phyloP scores from a whole-genome alignment of 2,329 filamentous ascomycete species.

The Talaromyces verruculosus region DNA sequence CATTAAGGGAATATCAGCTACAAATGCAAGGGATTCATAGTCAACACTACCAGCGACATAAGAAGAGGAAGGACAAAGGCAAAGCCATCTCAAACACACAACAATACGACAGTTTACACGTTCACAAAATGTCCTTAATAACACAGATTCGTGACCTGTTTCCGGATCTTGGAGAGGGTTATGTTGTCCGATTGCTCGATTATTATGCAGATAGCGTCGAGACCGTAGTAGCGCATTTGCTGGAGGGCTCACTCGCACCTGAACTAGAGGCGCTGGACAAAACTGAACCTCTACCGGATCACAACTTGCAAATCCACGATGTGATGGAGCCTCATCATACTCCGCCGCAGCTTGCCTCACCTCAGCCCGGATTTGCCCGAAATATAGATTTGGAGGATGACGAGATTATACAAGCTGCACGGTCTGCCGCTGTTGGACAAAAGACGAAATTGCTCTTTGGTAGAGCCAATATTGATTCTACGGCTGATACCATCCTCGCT shows the following conservation, averaged over 20 bases:
- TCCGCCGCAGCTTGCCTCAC: constrained; percentile 29
- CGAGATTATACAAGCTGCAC: constrained; percentile 69
- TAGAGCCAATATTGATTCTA: constrained; percentile 60
- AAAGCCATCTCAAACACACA: constrained; percentile 40
- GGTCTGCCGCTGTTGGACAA: constrained; percentile 50
- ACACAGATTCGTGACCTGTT: constrained; percentile 93
- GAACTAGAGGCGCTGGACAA: constrained; percentile 66
- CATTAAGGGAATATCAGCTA: constrained; percentile 41
- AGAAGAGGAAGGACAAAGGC: constrained; percentile 40
- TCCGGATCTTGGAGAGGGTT: constrained; percentile 79
- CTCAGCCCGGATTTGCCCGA: constrained; percentile 45
- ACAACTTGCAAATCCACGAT: constrained; percentile 48
- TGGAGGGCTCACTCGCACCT: constrained; percentile 72
- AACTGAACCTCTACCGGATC: constrained; percentile 52
- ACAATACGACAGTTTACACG: constrained; percentile 58
- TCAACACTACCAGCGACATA: constrained; percentile 44
- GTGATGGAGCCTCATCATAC: constrained; percentile 55
- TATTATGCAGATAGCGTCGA: constrained; percentile 77
- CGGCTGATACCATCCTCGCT: constrained; percentile 69
- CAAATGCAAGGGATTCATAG: constrained; percentile 42
- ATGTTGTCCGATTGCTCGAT: constrained; percentile 75
- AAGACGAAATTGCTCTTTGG: constrained; percentile 69
- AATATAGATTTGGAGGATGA: constrained; percentile 79
- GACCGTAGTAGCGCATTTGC: constrained; percentile 74
- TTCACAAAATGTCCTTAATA: constrained; percentile 80